Percentiles rank a stretch among this genome's conserved stretches.
phyloP scores from a whole-genome alignment of 805 yeast species.

The Candida vaughaniae region DNA sequence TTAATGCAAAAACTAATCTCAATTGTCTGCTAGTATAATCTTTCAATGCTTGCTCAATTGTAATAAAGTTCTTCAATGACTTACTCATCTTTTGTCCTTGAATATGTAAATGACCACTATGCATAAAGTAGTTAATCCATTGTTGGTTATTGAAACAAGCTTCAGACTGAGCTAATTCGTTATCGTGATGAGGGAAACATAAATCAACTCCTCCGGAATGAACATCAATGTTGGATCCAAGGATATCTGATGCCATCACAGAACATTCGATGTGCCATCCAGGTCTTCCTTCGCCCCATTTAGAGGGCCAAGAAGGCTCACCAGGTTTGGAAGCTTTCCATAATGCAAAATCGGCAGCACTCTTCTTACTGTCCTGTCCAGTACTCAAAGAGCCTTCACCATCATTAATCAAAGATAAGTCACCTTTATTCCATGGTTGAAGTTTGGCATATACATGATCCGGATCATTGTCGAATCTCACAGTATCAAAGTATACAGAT shows the following conservation, averaged over 20 bases:
- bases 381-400: constrained; percentile 86
- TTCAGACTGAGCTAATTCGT: constrained; percentile 95
- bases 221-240: constrained; percentile 83
- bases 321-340: constrained; percentile 98
- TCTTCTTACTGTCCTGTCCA: constrained; percentile 59
- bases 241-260: constrained; percentile 92
- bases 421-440: constrained; percentile 98
- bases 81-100: constrained; percentile 99
- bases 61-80: constrained; percentile 90
- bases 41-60: constrained; percentile 84
- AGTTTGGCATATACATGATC: constrained; percentile 89
- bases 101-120: constrained; percentile 95
- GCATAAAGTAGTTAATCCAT: constrained; percentile 97
- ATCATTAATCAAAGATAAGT: constrained; percentile 79
- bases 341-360: constrained; percentile 85
- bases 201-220: constrained; percentile 97
- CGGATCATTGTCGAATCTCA: constrained; percentile 66
- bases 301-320: constrained; percentile 93
- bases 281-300: constrained; percentile 97
- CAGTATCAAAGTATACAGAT: constrained; percentile 94
- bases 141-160: constrained; percentile 86
- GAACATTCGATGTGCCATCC: constrained; percentile 99
- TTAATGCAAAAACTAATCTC: constrained; percentile 85
- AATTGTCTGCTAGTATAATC: constrained; percentile 76
- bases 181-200: constrained; percentile 99